Evolutionary conservation across 805 yeast species (phyloP), one percentile per base, ranked within the genome.

Genomic region (Helenozyma rhizophorensis): DNA sequence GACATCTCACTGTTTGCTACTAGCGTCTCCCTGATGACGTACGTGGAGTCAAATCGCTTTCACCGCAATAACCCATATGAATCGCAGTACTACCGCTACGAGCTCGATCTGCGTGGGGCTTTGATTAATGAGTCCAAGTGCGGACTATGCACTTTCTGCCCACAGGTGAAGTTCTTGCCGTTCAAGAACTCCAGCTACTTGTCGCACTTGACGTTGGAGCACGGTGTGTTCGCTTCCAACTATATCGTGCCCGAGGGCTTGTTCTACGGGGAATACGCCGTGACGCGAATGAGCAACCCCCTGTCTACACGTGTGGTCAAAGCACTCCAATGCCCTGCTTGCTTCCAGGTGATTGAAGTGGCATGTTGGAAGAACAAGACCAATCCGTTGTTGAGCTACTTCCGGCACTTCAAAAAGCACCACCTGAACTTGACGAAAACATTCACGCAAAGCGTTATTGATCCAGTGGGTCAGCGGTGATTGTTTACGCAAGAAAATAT

Each of bases 81-180:
- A 35, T 59, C 60, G 12, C 62, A 58, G 31, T 53, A 48, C 32
- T 46, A 48, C 16, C 43, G 64, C 18, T 52, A 45, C 37, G 64
- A 58, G 37, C 30, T 53, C 6, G 55, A 51, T 32, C 37, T 28
- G 3, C 28, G 32, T 7, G 56, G 60, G 0, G 30, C 43, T 6
- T 33, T 39, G 12, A 40, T 53, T 16, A 48, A 48, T 30, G 54
- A 51, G 25, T 45, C 53, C 34, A 56, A 55, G 27, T 54, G 61
- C 28, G 65, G 64, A 18, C 34, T 57, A 34, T 60, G 65, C 44
- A 53, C 62, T 1, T 60, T 55, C 33, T 60, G 65, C 29, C 51
- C 50, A 13, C 34, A 37, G 13, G 51, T 59, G 13, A 48, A 50
- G 34, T 59, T 60, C 33, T 42, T 53, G 14, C 60, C 62, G 2